These are phyloP conservation scores for Aleurites moluccanus DNA, from an alignment of 441 rosid species.

Conservation along the genomic window DNA sequence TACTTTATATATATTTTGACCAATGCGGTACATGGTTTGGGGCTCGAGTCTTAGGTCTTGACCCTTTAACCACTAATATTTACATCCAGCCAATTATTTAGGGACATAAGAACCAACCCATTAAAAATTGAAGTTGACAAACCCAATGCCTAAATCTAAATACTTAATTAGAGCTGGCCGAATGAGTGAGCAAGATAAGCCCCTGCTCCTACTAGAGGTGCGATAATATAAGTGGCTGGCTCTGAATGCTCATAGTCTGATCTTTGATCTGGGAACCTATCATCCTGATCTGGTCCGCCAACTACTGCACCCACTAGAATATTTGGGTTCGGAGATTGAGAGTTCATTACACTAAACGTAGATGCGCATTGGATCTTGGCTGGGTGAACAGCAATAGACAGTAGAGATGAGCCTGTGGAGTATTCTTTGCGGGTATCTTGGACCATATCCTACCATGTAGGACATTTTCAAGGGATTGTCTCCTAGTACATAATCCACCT, in stretches of 20 bases:
- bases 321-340: conserved; percentile 73
- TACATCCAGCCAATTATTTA: conserved; percentile 8
- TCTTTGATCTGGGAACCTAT: conserved; percentile 63
- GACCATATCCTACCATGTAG: conserved; percentile 91
- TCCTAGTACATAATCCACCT: conserved; percentile 86
- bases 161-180: conserved; percentile 53
- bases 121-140: background rate
- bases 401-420: conserved; percentile 93
- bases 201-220: conserved; percentile 86
- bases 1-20: conserved; percentile 21
- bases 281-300: conserved; percentile 85
- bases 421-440: conserved; percentile 65
- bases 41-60: conserved; percentile 37
- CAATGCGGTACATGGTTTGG: conserved; percentile 31
- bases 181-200: conserved; percentile 82
- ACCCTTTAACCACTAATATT: conserved; percentile 14
- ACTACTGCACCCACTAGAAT: conserved; percentile 79
- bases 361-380: conserved; percentile 62
- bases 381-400: conserved; percentile 61
- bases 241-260: conserved; percentile 80
- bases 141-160: background rate
- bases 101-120: background rate
- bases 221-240: conserved; percentile 91
- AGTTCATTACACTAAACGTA: conserved; percentile 62
- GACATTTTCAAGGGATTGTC: conserved; percentile 84